These are phyloP conservation scores for Suillus bovinus DNA, from an alignment of 768 basidiomycete species.

Conservation along the genomic window DNA sequence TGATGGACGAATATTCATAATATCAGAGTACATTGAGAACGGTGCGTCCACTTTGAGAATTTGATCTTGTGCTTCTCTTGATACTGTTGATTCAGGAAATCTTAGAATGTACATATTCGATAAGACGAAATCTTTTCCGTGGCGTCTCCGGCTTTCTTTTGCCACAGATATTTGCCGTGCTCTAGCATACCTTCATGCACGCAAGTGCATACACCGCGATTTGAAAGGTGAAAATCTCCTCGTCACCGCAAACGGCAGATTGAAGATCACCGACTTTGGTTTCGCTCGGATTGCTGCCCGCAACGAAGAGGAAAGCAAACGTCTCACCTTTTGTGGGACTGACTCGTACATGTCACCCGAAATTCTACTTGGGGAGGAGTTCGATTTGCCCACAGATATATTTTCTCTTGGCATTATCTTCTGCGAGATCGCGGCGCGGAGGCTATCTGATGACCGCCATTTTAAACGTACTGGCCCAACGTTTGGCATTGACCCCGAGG, in stretches of 20 bases:
- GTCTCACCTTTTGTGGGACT: constrained; percentile 86
- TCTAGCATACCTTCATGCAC: constrained; percentile 95
- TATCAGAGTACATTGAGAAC: constrained; percentile 93
- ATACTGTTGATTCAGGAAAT: constrained; percentile 44
- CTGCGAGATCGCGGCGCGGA: constrained; percentile 85
- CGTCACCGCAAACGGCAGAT: constrained; percentile 89
- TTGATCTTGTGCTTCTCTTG: background rate
- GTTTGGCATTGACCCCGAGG: constrained; percentile 75
- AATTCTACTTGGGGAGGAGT: constrained; percentile 87
- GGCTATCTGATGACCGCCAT: constrained; percentile 78
- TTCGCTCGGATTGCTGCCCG: constrained; percentile 93
- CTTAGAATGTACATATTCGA: constrained; percentile 90
- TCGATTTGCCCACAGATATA: constrained; percentile 91
- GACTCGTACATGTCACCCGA: constrained; percentile 98
- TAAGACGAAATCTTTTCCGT: constrained; percentile 81
- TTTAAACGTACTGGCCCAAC: constrained; percentile 78
- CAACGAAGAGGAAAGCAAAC: constrained; percentile 85
- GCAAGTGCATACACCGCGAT: constrained; percentile 87
- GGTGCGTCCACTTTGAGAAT: constrained; percentile 37
- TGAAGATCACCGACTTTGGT: constrained; percentile 99
- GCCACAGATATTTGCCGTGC: constrained; percentile 93
- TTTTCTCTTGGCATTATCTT: constrained; percentile 94
- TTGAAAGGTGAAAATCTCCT: constrained; percentile 97
- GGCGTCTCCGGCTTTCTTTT: constrained; percentile 92
- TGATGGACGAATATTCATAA: constrained; percentile 87